Evolutionary conservation across 306 rosid species (phyloP), one percentile per base, ranked within the genome.

Genomic region (Vigna unguiculata): DNA sequence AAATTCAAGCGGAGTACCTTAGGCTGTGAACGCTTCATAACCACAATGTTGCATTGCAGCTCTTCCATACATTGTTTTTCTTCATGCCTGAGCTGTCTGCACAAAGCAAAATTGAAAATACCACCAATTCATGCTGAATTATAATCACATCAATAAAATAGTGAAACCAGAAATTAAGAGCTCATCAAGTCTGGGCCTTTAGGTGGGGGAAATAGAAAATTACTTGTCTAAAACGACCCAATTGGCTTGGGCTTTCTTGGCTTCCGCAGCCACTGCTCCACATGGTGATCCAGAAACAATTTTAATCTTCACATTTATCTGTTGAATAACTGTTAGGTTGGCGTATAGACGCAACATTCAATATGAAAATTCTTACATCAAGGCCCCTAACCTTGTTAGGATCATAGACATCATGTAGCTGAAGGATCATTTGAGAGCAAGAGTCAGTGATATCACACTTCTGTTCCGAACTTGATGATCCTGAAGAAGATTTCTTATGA

Each of bases 191-290:
- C 9, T 3, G 46, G 36, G 78, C 57, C 49, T 75, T 59, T 76
- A 19, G 9, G 24, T 11, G 12, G 19, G 7, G 41, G 17, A 20
- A 69, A 80, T 32, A 70, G 79, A 41, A 30, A 38, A 82, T 89
- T 96, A 96, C 99, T 89, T 96, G 92, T 96, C 98, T 73, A 96
- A 66, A 8, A 96, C 91, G 63, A 96, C 96, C 99, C 99, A 96
- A 79, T 83, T 89, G 69, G 97, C 98, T 71, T 86, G 91, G 72
- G 69, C 86, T 87, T 84, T 91, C 88, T 86, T 91, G 78, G 97
- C 89, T 87, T 96, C 99, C 0, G 84, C 92, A 59, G 98, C 97
- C 32, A 96, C 99, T 8, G 91, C 88, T 66, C 98, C 99, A 7
- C 86, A 89, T 25, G 98, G 93, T 21, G 99, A 91, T 62, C 98